Evolutionary conservation across 192 early-diverging fungal genomes (phyloP), one percentile per base, ranked within the genome.

Genomic region (Linnemannia elongata): DNA sequence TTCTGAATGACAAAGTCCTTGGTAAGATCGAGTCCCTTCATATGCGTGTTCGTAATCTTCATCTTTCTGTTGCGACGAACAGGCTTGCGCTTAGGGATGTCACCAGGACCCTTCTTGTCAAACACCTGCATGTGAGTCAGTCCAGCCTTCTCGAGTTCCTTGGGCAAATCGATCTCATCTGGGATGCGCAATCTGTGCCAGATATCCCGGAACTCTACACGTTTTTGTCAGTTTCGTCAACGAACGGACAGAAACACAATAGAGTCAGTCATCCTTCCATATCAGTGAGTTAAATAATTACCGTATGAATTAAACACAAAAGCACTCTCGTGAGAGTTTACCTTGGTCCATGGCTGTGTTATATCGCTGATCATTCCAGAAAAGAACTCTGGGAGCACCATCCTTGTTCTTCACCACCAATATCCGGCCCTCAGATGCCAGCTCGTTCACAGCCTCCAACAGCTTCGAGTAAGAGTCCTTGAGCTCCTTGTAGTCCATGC

Each of bases 21-120:
- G 15, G 95, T 94, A 12, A 96, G 82, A 90, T 96, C 94, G 45
- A 96, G 90, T 49, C 90, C 92, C 42, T 89, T 89, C 89, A 96
- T 90, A 83, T 96, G 96, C 38, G 94, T 96, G 77, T 96, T 96
- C 4, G 94, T 95, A 75, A 96, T 94, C 81, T 95, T 95, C 69
- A 94, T 93, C 76, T 93, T 95, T 41, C 95, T 88, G 79, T 92
- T 91, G 24, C 91, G 68, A 30, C 92, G 91, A 54, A 92, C 93
- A 18, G 90, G 83, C 77, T 95, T 95, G 45, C 88, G 84, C 75
- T 82, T 78, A 10, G 87, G 88, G 72, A 91, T 87, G 2, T 94
- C 92, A 2, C 89, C 88, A 22, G 89, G 88, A 24, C 91, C 91
- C 42, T 90, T 91, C 85, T 93, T 92, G 78, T 95, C 93, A 77